Evolutionary conservation across 1,284 basidiomycete genomes (phyloP), one percentile per base, ranked within the genome.

Genomic region (Neonothopanus nambi): DNA sequence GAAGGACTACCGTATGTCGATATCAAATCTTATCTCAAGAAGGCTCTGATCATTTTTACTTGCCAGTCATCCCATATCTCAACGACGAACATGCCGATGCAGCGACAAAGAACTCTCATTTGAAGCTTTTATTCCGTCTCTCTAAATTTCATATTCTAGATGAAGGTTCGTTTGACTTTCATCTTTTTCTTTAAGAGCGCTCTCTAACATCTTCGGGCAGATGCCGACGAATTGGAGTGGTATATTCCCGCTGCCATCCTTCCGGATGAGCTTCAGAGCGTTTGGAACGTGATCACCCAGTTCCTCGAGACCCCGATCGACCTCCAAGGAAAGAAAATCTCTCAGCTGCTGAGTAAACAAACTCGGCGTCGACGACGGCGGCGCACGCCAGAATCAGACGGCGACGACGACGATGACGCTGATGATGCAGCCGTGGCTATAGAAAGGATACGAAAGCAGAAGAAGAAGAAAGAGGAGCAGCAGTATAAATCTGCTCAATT

Each of bases 51-150:
- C 3, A 18, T 13, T 37, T 38, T 44, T 56, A 35, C 52, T 51
- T 37, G 57, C 18, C 66, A 94, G 92, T 81, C 51, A 86, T 94
- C 42, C 88, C 85, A 9, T 88, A 88, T 56, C 76, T 84, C 40
- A 82, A 72, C 49, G 84, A 93, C 51, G 84, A 90, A 51, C 81
- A 87, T 51, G 85, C 84, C 5, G 72, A 84, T n/a, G 91, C 89
- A 0, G 87, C 87, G 0, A 87, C 85, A 21, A 86, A 82, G 62
- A 85, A 95, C 63, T 75, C 85, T 3, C 79, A 88, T 52, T 73
- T 97, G 57, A 93, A 93, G 64, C 80, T 97, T 8, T 69, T 98
- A 58, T 89, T 95, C 67, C 81, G 85, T 26, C 70, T 94, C 15
- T 73, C 84, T 23, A 81, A 82, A 52, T 92, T 89, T 66, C 72